These are phyloP conservation scores for Colletotrichum brevisporum DNA, from an alignment of 2,329 filamentous ascomycete genomes.

Conservation along the genomic window DNA sequence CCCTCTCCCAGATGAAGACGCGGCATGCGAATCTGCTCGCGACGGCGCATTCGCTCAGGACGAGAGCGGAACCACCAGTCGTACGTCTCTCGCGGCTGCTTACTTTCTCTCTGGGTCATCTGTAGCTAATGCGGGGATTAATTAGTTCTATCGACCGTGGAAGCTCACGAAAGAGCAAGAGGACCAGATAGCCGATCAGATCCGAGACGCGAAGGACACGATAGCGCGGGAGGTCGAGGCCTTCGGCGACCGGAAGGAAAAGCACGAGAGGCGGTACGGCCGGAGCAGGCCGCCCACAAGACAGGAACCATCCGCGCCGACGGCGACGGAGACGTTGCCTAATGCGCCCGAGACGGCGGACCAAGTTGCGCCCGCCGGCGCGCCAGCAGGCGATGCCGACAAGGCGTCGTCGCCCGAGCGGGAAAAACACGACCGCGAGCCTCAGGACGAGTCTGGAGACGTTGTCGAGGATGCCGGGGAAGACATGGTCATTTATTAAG, in stretches of 20 bases:
- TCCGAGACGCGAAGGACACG: slow-evolving; percentile 72
- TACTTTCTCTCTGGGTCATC: neutral
- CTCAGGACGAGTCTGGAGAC: slow-evolving; percentile 80
- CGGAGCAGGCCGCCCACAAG: slow-evolving; percentile 36
- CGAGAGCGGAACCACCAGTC: slow-evolving; percentile 78
- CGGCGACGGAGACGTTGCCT: slow-evolving; percentile 46
- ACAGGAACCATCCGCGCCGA: slow-evolving; percentile 51
- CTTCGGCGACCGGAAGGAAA: slow-evolving; percentile 67
- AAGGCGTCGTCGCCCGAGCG: slow-evolving; percentile 47
- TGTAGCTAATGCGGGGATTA: slow-evolving; percentile 53
- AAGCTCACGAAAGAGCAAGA: slow-evolving; percentile 79
- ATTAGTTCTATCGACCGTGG: slow-evolving; percentile 89
- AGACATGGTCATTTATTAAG: slow-evolving; percentile 91
- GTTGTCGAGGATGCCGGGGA: slow-evolving; percentile 88
- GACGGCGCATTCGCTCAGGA: slow-evolving; percentile 80
- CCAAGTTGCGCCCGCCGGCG: slow-evolving; percentile 49
- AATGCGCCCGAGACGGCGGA: slow-evolving; percentile 49
- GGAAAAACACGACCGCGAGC: slow-evolving; percentile 56
- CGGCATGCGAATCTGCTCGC: slow-evolving; percentile 81
- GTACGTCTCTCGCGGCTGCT: slow-evolving; percentile 65
- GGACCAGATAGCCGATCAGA: slow-evolving; percentile 78
- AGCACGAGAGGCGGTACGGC: slow-evolving; percentile 49
- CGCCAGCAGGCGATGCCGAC: slow-evolving; percentile 55
- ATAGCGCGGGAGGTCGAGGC: slow-evolving; percentile 77
- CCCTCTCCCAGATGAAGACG: slow-evolving; percentile 73